Evolutionary conservation across 805 yeast genomes (phyloP).

Genomic region (Ogataea neopini): DNA sequence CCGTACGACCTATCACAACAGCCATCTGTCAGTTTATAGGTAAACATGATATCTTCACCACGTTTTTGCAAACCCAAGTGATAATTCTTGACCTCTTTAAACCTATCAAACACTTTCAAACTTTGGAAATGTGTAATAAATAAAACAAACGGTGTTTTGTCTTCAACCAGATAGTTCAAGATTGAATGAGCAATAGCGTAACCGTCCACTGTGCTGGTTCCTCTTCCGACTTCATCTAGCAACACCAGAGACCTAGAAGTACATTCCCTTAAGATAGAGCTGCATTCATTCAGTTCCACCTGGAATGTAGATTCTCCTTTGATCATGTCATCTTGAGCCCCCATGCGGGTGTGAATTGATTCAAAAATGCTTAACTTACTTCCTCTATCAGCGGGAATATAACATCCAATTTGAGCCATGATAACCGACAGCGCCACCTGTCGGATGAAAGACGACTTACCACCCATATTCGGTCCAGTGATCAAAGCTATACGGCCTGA

Average conservation of each 20-base stretch:
- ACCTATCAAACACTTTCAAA: slow-evolving; percentile 51
- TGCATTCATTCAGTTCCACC: slow-evolving; percentile 72
- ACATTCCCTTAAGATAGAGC: slow-evolving; percentile 52
- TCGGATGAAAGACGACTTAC: slow-evolving; percentile 75
- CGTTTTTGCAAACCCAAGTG: slow-evolving; percentile 61
- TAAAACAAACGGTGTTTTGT: slow-evolving; percentile 54
- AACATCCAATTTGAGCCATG: slow-evolving; percentile 78
- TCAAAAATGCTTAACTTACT: slow-evolving; percentile 60
- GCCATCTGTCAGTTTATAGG: slow-evolving; percentile 53
- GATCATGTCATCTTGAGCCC: slow-evolving; percentile 77
- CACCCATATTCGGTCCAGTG: slow-evolving; percentile 91
- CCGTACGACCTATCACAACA: slow-evolving; percentile 72
- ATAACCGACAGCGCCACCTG: slow-evolving; percentile 70
- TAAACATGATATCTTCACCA: slow-evolving; percentile 42
- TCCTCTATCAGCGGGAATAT: slow-evolving; percentile 65
- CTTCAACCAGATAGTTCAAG: slow-evolving; percentile 54
- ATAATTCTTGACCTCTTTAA: slow-evolving; percentile 50
- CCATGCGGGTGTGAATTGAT: slow-evolving; percentile 60
- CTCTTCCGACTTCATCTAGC: slow-evolving; percentile 78
- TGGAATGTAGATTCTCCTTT: slow-evolving; percentile 81
- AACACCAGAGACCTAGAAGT: slow-evolving; percentile 58
- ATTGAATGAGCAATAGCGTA: slow-evolving; percentile 78
- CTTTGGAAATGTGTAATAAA: slow-evolving; percentile 87
- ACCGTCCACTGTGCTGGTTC: slow-evolving; percentile 73
- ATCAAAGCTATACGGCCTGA: slow-evolving; percentile 59